These are phyloP conservation scores for Cladorrhinum samala DNA, from an alignment of 495 filamentous ascomycete genomes.

Conservation along the genomic window DNA sequence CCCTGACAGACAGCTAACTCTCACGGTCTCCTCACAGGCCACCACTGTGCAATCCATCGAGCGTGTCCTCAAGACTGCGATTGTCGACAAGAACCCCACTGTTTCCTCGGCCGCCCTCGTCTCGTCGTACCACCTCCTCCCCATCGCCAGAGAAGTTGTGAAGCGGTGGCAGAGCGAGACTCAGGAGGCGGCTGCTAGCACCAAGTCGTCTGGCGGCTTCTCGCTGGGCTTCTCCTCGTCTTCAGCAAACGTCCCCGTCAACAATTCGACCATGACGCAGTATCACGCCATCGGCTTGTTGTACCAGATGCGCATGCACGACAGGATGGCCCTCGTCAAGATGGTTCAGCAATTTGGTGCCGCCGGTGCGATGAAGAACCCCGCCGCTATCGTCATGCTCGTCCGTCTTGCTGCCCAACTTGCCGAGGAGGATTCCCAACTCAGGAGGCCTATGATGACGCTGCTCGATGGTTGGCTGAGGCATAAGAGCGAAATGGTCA, in stretches of 20 bases:
- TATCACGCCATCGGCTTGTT: conserved; percentile 97
- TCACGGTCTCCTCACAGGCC: conserved; percentile 45
- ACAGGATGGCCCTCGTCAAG: conserved; percentile 98
- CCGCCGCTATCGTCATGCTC: conserved; percentile 83
- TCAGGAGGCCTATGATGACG: conserved; percentile 91
- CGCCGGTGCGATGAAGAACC: conserved; percentile 88
- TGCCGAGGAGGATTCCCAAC: conserved; percentile 82
- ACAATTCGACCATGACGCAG: conserved; percentile 88
- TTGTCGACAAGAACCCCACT: conserved; percentile 97
- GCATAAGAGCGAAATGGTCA: conserved; percentile 99
- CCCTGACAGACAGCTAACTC: conserved; percentile 11
- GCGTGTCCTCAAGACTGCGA: conserved; percentile 96
- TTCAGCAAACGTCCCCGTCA: conserved; percentile 61
- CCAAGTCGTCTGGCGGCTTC: conserved; percentile 83
- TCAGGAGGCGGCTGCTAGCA: conserved; percentile 87
- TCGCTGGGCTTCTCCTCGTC: conserved; percentile 80
- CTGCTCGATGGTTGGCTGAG: conserved; percentile 93
- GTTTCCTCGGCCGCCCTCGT: conserved; percentile 96
- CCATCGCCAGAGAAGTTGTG: conserved; percentile 90
- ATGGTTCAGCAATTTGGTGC: conserved; percentile 98
- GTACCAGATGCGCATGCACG: conserved; percentile 96
- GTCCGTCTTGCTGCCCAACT: conserved; percentile 91
- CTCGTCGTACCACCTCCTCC: conserved; percentile 96
- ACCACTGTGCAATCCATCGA: conserved; percentile 98
- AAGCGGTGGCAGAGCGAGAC: conserved; percentile 98